Base-by-base conservation (phyloP, 2,329 filamentous ascomycete species). In the Fusarium dlaminii region DNA sequence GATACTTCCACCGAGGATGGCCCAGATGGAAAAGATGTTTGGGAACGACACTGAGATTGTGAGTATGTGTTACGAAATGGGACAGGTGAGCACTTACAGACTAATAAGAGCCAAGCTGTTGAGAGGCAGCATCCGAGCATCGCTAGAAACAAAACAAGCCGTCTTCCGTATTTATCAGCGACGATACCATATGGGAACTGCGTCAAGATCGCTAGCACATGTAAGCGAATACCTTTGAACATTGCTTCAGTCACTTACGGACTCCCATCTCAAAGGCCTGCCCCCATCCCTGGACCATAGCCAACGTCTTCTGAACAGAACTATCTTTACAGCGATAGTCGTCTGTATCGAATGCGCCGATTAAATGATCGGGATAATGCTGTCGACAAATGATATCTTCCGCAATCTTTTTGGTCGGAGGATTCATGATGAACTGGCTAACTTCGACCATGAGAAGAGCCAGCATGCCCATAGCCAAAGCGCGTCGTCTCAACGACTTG, bases 351-450 rank as follows among this genome's bases (percentile, higher is more conserved):
- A 68, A 59, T 51, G 70, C 74, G 37, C 72, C 73, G 1, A 83
- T 78, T 30, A 81, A 74, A 49, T 84, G 79, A 5, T 83, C 80
- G 10, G 86, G 84, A 71, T 86, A 87, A 68, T 86, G 83, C 22
- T 82, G 75, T 30, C 85, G 85, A 78, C 89, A 90, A 49, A 89
- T 84, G 51, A 89, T 84, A 58, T 84, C 82, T 76, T 91, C 89
- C 72, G 87, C 84, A 57, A 90, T 83, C 60, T 86, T 85, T 56
- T 84, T 86, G 49, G 80, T 77, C 1, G 88, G 86, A 8, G 87
- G 82, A 27, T 61, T 82, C 70, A 78, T 81, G 62, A 80, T 77
- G 63, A 75, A 81, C 17, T 83, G 75, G 67, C 83, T 84, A 18
- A 86, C 80, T 55, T 86, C 84, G 58, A 86, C 70, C 46, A 87